Evolutionary conservation across 2,329 filamentous ascomycete genomes (phyloP), one percentile per base, ranked within the genome.

Genomic region (Fusarium anthophilum): DNA sequence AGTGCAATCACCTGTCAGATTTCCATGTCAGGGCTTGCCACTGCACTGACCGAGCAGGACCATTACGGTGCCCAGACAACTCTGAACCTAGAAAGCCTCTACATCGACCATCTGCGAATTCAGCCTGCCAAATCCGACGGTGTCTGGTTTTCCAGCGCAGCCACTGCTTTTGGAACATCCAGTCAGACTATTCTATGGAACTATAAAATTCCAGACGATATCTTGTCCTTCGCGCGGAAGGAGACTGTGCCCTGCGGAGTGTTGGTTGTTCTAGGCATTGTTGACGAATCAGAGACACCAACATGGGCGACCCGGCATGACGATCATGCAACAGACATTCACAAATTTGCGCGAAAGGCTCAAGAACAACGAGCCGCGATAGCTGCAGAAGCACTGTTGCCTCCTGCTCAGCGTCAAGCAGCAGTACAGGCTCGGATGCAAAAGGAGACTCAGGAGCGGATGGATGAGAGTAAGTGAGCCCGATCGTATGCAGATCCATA

Each of bases 121-220:
- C 81, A 79, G 41, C 51, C 73, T 15, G 76, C 64, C 28, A 80
- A 74, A 35, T 82, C 80, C 2, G 80, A 82, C 37, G 87, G 88
- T 14, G 79, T 84, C 15, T 91, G 89, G 89, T 91, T 91, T 71
- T 87, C 88, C 35, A 87, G 85, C 66, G 86, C 85, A 4, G 85
- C 85, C 2, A 91, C 89, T 2, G 89, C 89, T 1, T 86, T 87
- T 66, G 86, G 87, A 26, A 88, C 87, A 3, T 83, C 86, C 0
- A 86, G 83, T 56, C 84, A 87, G 72, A 90, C 88, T 2, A 84
- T 90, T 15, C 82, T 91, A 6, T 91, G 89, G 89, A 89, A 87
- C 77, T 91, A 90, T 81, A 85, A 86, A 63, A 89, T 91, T 53
- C 88, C 89, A 0, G 83, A 87, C 26, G 83, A 85, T 7, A 80